phyloP scores from a whole-genome alignment of 2,329 filamentous ascomycete genomes.

The Aspergillus ochraceus region DNA sequence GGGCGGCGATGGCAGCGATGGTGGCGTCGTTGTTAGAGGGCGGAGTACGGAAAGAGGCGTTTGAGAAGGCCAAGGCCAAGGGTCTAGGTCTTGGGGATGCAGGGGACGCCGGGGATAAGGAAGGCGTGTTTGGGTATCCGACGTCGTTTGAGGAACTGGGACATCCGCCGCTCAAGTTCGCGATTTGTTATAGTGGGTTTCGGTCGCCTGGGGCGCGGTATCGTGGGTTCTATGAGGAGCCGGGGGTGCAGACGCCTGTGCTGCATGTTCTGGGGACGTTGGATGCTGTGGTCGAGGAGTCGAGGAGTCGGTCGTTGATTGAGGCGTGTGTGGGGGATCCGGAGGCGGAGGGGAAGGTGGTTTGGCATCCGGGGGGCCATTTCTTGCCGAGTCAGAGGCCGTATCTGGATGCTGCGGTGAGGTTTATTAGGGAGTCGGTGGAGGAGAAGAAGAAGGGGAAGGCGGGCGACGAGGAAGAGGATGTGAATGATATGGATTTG shows the following conservation, averaged over 20 bases:
- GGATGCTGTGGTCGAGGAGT: slow-evolving; percentile 85
- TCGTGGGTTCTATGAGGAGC: slow-evolving; percentile 67
- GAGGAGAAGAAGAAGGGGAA: slow-evolving; percentile 36
- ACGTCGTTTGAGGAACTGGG: slow-evolving; percentile 44
- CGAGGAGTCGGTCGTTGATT: slow-evolving; percentile 64
- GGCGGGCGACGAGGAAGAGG: slow-evolving; percentile 57
- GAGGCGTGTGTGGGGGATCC: slow-evolving; percentile 62
- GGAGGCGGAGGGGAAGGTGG: slow-evolving; percentile 52
- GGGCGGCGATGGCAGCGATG: slow-evolving; percentile 70
- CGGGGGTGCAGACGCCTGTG: slow-evolving; percentile 72
- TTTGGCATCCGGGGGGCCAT: slow-evolving; percentile 85
- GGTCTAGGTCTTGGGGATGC: slow-evolving; percentile 16
- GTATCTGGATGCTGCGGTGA: slow-evolving; percentile 73
- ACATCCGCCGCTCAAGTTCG: slow-evolving; percentile 66
- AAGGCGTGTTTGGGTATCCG: slow-evolving; percentile 55
- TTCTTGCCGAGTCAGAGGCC: slow-evolving; percentile 83
- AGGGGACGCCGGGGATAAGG: slow-evolving; percentile 6
- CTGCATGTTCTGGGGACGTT: slow-evolving; percentile 80
- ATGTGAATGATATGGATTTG: slow-evolving; percentile 67
- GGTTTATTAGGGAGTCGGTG: slow-evolving; percentile 63
- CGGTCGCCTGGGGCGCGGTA: slow-evolving; percentile 63
- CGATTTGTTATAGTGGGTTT: slow-evolving; percentile 77
- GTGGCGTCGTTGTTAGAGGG: slow-evolving; percentile 70
- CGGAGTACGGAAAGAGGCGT: slow-evolving; percentile 43
- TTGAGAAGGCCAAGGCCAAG: slow-evolving; percentile 42